phyloP scores from a whole-genome alignment of 2,329 filamentous ascomycete genomes.

The Shiraia sp. region DNA sequence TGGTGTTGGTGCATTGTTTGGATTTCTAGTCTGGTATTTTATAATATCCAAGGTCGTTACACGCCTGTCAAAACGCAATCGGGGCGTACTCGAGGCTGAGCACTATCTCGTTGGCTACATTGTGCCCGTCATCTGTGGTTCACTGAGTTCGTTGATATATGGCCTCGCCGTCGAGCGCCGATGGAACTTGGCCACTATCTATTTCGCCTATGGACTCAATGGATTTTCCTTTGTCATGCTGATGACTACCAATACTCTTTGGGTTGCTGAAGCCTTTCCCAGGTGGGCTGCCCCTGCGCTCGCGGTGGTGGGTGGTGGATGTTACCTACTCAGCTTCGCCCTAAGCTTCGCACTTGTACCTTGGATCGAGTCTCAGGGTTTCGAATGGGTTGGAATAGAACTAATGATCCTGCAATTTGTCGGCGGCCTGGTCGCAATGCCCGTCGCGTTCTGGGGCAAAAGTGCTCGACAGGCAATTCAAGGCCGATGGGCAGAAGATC shows the following conservation, averaged over 20 bases:
- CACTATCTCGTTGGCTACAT: slow-evolving; percentile 37
- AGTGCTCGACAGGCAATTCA: slow-evolving; percentile 30
- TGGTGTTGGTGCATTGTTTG: slow-evolving; percentile 22
- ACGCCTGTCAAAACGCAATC: slow-evolving; percentile 26
- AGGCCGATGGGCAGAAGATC: slow-evolving; percentile 30
- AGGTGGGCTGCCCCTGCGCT: slow-evolving; percentile 38
- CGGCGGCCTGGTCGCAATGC: slow-evolving; percentile 27
- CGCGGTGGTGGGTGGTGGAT: slow-evolving; percentile 25
- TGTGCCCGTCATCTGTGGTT: slow-evolving; percentile 27
- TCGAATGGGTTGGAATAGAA: slow-evolving; percentile 37
- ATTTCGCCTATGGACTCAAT: slow-evolving; percentile 33
- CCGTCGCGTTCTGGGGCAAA: slow-evolving; percentile 39
- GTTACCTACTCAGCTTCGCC: slow-evolving; percentile 25
- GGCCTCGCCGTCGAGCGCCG: slow-evolving; percentile 24
- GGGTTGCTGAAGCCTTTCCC: slow-evolving; percentile 40
- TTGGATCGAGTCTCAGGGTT: slow-evolving; percentile 32
- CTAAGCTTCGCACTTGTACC: slow-evolving; percentile 28
- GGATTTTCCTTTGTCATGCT: slow-evolving; percentile 31
- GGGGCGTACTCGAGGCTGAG: slow-evolving; percentile 36
- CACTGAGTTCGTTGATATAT: slow-evolving; percentile 27
- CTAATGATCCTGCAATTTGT: slow-evolving; percentile 42
- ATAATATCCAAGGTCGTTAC: slow-evolving; percentile 15
- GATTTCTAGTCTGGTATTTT: slow-evolving; percentile 13
- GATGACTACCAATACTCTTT: slow-evolving; percentile 29
- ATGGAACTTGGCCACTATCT: slow-evolving; percentile 20